phyloP scores from a whole-genome alignment of 179 eudicot species.

The Drosera spatulata region DNA sequence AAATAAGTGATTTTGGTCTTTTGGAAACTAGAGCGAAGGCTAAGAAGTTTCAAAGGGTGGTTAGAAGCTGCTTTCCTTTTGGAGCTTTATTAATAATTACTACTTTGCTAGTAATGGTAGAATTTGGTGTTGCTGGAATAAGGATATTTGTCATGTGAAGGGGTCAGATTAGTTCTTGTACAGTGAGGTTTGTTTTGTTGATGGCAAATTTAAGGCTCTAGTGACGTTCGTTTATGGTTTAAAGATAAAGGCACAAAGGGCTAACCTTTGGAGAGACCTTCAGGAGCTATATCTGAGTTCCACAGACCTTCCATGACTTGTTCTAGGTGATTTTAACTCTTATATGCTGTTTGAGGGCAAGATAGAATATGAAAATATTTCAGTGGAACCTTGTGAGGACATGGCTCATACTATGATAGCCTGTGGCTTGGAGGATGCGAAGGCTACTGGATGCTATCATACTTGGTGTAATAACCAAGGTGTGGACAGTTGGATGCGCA shows the following conservation, averaged over 20 bases:
- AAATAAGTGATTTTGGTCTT: background rate
- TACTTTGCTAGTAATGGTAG: background rate
- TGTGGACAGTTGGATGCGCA: background rate
- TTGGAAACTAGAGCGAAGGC: background rate
- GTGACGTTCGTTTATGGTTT: background rate
- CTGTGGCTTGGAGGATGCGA: background rate
- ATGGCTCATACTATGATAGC: background rate
- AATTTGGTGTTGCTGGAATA: background rate
- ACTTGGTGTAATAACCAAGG: background rate
- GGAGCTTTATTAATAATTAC: background rate
- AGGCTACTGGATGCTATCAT: background rate
- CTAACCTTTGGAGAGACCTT: background rate
- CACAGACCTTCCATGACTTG: background rate
- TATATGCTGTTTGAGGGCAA: background rate
- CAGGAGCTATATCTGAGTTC: background rate
- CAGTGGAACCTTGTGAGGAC: background rate
- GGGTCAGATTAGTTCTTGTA: background rate
- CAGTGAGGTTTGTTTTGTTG: background rate
- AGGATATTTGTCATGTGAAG: background rate
- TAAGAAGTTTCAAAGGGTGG: background rate
- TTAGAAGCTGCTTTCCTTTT: background rate
- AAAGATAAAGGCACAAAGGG: background rate
- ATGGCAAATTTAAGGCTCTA: background rate
- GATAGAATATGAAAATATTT: background rate
- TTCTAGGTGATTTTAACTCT: background rate